Percentiles rank a stretch among this genome's conserved stretches.
Conservation (phyloP, 768 basidiomycete genomes). For the Lentinula raphanica region DNA sequence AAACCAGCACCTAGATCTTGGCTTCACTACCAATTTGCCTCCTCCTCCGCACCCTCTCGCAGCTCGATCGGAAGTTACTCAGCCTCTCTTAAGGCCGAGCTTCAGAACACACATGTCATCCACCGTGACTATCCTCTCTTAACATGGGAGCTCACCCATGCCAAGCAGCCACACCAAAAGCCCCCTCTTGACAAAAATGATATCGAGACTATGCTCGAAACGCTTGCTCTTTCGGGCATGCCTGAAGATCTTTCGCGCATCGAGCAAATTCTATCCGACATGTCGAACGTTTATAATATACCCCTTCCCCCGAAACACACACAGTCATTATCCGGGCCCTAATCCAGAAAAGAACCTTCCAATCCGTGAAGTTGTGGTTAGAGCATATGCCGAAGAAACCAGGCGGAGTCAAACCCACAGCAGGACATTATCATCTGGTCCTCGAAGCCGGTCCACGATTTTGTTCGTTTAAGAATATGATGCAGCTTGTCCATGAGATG, state of each 20-base stretch:
- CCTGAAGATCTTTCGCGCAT: slow-evolving; percentile 51
- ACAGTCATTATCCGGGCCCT: slow-evolving; percentile 44
- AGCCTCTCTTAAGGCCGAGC: neutral
- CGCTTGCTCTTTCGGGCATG: slow-evolving; percentile 47
- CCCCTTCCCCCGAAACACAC: slow-evolving; percentile 43
- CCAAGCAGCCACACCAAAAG: neutral
- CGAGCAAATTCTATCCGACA: slow-evolving; percentile 45
- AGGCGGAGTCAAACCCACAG: slow-evolving; percentile 38
- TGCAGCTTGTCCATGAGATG: slow-evolving; percentile 31
- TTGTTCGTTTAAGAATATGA: slow-evolving; percentile 28
- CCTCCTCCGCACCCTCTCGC: neutral
- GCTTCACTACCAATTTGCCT: neutral
- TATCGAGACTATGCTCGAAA: slow-evolving; percentile 29
- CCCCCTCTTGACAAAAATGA: slow-evolving; percentile 2
- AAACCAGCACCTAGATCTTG: neutral
- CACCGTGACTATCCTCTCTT: slow-evolving; percentile 7
- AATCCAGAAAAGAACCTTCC: slow-evolving; percentile 36
- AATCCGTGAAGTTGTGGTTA: slow-evolving; percentile 47
- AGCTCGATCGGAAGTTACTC: neutral
- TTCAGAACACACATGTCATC: slow-evolving; percentile 1
- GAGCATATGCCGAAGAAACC: slow-evolving; percentile 46
- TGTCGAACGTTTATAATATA: slow-evolving; percentile 42
- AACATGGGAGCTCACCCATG: neutral
- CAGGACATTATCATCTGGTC: slow-evolving; percentile 52
- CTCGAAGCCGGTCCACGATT: slow-evolving; percentile 34